A percentile compares a stretch with the other conserved stretches of the same genome.
These are phyloP conservation scores for Penicillium antarcticum DNA, from an alignment of 495 filamentous ascomycete species.

Conservation along the genomic window DNA sequence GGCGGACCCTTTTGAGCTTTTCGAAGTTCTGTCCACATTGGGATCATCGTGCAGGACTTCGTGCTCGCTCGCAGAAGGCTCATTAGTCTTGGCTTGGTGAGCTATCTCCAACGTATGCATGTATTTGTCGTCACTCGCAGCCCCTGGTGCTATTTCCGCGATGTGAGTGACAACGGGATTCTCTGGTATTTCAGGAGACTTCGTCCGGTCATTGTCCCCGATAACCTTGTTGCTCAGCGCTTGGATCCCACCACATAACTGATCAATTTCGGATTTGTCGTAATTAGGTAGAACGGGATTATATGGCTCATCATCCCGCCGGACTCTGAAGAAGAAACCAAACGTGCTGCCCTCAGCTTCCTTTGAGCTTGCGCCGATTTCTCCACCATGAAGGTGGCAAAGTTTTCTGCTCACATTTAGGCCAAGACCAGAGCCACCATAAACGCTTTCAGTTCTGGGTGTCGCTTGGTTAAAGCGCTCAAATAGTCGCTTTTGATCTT, in stretches of 20 bases:
- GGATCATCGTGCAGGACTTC: no score
- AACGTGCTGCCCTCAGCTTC: constrained; percentile 76
- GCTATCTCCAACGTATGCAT: constrained; percentile 8
- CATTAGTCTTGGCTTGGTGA: not conserved
- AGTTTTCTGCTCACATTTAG: constrained; percentile 78
- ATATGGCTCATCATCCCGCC: constrained; percentile 30
- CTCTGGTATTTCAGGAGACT: constrained; percentile 8
- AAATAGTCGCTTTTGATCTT: constrained; percentile 74
- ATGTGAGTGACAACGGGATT: constrained; percentile 9
- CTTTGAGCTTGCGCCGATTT: constrained; percentile 74
- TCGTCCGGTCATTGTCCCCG: not conserved
- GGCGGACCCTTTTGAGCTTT: not conserved
- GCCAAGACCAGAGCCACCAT: constrained; percentile 79
- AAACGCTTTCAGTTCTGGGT: constrained; percentile 73
- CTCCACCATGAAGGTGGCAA: constrained; percentile 78
- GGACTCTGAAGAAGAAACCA: constrained; percentile 73
- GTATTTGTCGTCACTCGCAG: constrained; percentile 5
- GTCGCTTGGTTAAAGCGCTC: constrained; percentile 78
- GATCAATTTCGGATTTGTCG: constrained; percentile 10
- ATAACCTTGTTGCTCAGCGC: constrained; percentile 13
- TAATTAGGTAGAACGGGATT: constrained; percentile 19
- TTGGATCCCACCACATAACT: constrained; percentile 20
- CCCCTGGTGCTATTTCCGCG: constrained; percentile 1
- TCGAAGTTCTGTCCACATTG: no score
- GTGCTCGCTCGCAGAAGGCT: not conserved